Conservation (phyloP, 208 protist species). For the Wallacemonas sp. region DNA sequence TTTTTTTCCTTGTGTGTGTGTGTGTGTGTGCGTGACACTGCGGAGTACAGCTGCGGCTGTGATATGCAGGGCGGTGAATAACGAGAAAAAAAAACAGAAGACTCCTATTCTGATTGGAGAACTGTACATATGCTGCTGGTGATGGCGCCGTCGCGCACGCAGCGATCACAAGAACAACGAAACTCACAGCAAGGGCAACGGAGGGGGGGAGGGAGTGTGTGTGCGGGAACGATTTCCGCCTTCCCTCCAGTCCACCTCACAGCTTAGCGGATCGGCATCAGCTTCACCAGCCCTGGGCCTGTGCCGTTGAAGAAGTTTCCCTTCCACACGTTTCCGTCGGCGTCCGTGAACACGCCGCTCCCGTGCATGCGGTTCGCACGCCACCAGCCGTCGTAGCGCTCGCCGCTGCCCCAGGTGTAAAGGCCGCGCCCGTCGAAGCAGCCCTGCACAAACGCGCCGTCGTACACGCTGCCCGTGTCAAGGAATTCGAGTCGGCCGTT, state of each 20-base stretch:
- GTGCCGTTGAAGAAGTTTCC: constrained; percentile 83
- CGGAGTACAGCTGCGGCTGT: too few species aligned
- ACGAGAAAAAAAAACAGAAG: too few species aligned
- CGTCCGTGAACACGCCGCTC: constrained; percentile 80
- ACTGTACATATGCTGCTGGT: too few species aligned
- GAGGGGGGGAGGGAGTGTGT: neutral
- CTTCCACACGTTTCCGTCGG: constrained; percentile 63
- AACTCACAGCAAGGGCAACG: neutral
- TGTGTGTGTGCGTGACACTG: too few species aligned
- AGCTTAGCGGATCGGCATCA: constrained; percentile 10
- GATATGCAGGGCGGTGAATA: too few species aligned
- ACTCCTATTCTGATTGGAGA: too few species aligned
- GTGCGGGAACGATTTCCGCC: neutral
- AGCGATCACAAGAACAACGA: neutral
- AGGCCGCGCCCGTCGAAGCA: constrained; percentile 71
- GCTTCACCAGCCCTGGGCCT: constrained; percentile 58
- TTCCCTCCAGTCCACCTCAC: neutral
- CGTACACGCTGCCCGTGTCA: constrained; percentile 51
- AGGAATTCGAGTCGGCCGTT: constrained; percentile 56
- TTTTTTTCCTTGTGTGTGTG: too few species aligned
- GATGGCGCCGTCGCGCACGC: too few species aligned
- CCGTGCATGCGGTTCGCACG: constrained; percentile 83
- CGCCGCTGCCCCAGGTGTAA: constrained; percentile 69
- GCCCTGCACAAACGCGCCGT: constrained; percentile 54
- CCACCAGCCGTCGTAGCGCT: constrained; percentile 79